These are phyloP conservation scores for Cryptococcus amylolentus DNA, from an alignment of 1,284 basidiomycete genomes.

Conservation along the genomic window DNA sequence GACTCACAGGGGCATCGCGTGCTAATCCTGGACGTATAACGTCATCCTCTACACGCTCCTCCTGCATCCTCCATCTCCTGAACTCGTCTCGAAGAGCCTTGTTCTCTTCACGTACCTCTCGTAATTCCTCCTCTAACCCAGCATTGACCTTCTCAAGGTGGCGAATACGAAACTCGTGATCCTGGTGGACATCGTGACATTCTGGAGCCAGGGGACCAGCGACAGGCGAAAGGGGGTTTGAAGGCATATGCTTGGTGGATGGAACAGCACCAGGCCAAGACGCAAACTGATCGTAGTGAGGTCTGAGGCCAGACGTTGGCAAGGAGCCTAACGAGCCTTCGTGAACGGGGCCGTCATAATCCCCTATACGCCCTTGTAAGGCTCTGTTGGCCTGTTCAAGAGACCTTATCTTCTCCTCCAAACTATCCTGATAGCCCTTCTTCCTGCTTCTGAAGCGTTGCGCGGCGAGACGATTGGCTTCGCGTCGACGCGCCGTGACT, in stretches of 20 bases:
- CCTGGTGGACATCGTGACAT: not conserved
- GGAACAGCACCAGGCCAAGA: not conserved
- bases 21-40: not conserved
- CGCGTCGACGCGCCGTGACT: slow-evolving; percentile 30
- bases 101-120: slow-evolving; percentile 28
- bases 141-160: slow-evolving; percentile 37
- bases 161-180: slow-evolving; percentile 18
- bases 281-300: not conserved
- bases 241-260: not conserved
- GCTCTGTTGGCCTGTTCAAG: slow-evolving; percentile 36
- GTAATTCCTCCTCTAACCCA: slow-evolving; percentile 33
- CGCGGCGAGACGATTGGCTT: slow-evolving; percentile 44
- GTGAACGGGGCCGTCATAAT: not conserved
- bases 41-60: not conserved
- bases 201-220: too few relatives aligned
- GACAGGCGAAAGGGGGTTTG: too few relatives aligned
- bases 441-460: slow-evolving; percentile 45
- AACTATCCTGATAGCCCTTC: slow-evolving; percentile 44
- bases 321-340: not conserved
- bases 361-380: slow-evolving; percentile 24
- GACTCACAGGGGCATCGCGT: not conserved
- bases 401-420: slow-evolving; percentile 36
- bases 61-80: not conserved
- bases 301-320: not conserved
- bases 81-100: slow-evolving; percentile 24